These are phyloP conservation scores for Scenedesmus sp. DNA, from an alignment of 163 green algal species.

Conservation along the genomic window DNA sequence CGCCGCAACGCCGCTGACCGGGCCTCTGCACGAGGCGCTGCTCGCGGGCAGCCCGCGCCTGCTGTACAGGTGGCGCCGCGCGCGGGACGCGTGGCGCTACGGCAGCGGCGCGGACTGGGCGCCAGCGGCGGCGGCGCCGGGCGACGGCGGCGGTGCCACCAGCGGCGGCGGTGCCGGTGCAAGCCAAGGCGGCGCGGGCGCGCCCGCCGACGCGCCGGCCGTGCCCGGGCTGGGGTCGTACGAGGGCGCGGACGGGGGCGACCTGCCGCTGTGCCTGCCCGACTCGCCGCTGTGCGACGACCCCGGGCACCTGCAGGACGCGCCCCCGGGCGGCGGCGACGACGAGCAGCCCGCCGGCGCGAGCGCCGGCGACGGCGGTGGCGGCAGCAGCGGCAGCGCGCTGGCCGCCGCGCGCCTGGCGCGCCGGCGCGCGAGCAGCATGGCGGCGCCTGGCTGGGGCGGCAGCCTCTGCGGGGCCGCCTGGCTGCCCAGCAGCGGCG, in stretches of 20 bases:
- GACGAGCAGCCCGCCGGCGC: neutral
- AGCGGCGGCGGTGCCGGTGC: neutral
- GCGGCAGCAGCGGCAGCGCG: neutral
- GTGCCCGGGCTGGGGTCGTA: neutral
- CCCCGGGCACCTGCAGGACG: neutral
- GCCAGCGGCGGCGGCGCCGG: neutral
- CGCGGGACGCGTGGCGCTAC: slow-evolving; percentile 25
- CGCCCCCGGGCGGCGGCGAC: neutral
- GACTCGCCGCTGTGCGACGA: slow-evolving; percentile 3
- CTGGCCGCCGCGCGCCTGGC: neutral
- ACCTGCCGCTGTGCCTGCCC: neutral
- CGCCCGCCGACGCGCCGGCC: neutral
- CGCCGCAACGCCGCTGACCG: neutral
- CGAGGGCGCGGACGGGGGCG: neutral
- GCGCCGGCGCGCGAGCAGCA: neutral
- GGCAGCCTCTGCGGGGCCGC: neutral
- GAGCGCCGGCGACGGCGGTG: slow-evolving; percentile 9
- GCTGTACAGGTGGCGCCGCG: slow-evolving; percentile 34
- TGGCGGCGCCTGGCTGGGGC: slow-evolving; percentile 1
- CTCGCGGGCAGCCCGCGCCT: slow-evolving; percentile 2
- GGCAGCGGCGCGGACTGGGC: slow-evolving; percentile 38
- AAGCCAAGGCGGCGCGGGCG: neutral
- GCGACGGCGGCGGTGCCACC: neutral
- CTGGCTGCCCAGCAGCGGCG: neutral
- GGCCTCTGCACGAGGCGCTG: slow-evolving; percentile 38